These are phyloP conservation scores for Dimocarpus longan DNA, from an alignment of 345 rosid species.

Conservation along the genomic window DNA sequence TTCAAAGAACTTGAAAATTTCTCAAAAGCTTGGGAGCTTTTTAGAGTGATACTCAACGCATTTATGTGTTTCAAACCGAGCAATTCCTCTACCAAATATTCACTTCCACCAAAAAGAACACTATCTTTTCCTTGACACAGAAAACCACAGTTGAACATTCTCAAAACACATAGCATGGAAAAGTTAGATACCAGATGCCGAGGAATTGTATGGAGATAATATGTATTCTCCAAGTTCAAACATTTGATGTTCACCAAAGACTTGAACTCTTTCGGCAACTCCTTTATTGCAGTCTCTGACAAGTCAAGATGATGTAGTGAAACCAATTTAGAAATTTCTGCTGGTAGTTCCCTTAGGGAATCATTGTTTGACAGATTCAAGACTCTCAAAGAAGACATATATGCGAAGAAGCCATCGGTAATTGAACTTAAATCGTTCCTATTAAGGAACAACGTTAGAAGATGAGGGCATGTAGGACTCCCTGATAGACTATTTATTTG, in stretches of 20 bases:
- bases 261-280: background rate
- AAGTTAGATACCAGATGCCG: background rate
- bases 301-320: background rate
- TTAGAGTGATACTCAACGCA: background rate
- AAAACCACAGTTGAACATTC: conserved; percentile 8
- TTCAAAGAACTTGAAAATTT: background rate
- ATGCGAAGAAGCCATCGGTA: background rate
- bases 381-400: background rate
- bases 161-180: background rate
- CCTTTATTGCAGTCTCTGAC: background rate
- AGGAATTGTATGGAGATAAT: background rate
- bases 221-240: conserved; percentile 1
- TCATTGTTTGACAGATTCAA: background rate
- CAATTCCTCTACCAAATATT: background rate
- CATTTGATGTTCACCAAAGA: background rate
- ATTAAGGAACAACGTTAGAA: conserved; percentile 15
- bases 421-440: background rate
- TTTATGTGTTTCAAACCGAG: background rate
- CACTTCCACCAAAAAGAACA: background rate
- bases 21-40: background rate
- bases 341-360: background rate
- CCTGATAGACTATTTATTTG: background rate
- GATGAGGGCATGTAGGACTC: background rate
- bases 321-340: background rate
- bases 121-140: background rate